phyloP scores from a whole-genome alignment of 768 basidiomycete genomes.

The Lactarius pseudohatsudake region DNA sequence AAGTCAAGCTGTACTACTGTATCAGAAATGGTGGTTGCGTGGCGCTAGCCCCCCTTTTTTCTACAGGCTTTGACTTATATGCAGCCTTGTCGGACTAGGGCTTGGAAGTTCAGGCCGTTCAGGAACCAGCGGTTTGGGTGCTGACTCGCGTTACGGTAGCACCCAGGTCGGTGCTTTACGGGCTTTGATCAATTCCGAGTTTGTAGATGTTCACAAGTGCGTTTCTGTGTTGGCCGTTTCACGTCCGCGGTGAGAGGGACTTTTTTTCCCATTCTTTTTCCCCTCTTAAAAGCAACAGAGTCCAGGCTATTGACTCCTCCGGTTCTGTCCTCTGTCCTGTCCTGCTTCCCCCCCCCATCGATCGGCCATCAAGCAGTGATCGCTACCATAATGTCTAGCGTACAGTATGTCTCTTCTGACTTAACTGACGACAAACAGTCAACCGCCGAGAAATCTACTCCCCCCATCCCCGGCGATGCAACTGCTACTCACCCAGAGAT shows the following conservation, averaged over 20 bases:
- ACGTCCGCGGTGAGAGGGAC: neutral
- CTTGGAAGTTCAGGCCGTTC: neutral
- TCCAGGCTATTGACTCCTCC: neutral
- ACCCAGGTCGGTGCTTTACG: neutral
- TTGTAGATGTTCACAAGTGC: neutral
- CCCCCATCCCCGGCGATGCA: neutral
- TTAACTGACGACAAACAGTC: neutral
- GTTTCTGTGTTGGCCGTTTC: neutral
- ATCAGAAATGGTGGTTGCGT: neutral
- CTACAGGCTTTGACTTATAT: neutral
- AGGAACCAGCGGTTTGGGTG: neutral
- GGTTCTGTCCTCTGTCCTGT: neutral
- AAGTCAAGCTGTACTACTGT: neutral
- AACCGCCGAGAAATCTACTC: neutral
- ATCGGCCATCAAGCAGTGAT: neutral
- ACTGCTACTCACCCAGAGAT: slow-evolving; percentile 54
- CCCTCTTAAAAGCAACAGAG: neutral
- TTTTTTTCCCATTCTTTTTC: neutral
- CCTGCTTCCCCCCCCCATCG: neutral
- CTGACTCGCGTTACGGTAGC: neutral
- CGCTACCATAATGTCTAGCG: slow-evolving; percentile 3
- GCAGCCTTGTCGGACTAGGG: neutral
- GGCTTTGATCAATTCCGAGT: neutral
- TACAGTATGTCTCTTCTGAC: neutral
- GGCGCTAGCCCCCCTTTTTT: too few relatives aligned